Evolutionary conservation across 495 filamentous ascomycete genomes (phyloP), one percentile per base, ranked within the genome.

Genomic region (Symbiotaphrina buchneri): DNA sequence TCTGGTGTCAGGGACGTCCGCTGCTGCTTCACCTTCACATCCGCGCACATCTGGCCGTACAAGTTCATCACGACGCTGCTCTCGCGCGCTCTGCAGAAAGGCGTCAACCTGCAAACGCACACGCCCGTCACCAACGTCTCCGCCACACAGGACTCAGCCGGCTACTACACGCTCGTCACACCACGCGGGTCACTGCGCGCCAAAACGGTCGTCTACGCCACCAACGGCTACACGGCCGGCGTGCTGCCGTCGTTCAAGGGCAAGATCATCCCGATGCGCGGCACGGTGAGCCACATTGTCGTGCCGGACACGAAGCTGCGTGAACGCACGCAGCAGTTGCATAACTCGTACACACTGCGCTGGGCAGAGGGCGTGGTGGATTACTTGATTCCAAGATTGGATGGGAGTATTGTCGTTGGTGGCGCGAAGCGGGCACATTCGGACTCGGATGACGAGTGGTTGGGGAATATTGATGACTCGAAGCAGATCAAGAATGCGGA

Each of bases 381-480:
- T 16, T 48, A 48, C 30, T 22, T 44, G 6, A 39, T 34, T 34
- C 34, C 30, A n/a, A 24, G 43, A 11, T 19, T 35, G 7, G 43
- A 48, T 25, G 43, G 43, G n/a, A 40, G 38, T 15, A 44, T 48
- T 13, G 30, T 48, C 6, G 35, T 46, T 0, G 42, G 30, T 41
- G 8, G 39, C 38, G 3, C 47, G 3, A 45, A 47, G 21, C 43
- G 47, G 21, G 37, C 42, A 3, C 61, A 53, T 31, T 39, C 35
- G 4, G 10, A 47, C 2, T 34, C 57, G 18, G 35, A 32, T 5
- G 30, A 41, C 6, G 39, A 46, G n/a, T 69, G 65, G 64, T 56
- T 60, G 27, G 46, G 55, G 28, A 54, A 55, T 20, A 55, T 41
- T 3, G 59, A 68, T 38, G 63, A 68, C 38, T 49, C 51, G 17